Evolutionary conservation across 2,329 filamentous ascomycete genomes (phyloP).

Genomic region (Thielaviopsis ethacetica): DNA sequence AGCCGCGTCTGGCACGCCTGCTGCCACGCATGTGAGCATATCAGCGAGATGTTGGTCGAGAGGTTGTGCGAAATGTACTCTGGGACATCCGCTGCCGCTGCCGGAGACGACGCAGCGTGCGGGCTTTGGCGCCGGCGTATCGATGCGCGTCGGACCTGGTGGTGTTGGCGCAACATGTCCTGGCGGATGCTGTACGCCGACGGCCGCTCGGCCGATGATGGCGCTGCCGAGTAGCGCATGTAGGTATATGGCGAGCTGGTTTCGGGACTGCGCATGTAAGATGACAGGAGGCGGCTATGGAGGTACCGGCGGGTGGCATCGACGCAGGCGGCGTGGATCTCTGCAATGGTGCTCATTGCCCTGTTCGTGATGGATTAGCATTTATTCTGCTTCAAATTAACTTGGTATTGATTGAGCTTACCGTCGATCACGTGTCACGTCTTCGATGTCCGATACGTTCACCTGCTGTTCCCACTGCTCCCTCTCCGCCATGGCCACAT

Average conservation of each 20-base stretch:
- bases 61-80: constrained; percentile 14
- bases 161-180: background rate
- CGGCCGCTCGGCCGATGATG: background rate
- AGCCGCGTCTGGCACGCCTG: constrained; percentile 18
- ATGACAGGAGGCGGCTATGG: constrained; percentile 13
- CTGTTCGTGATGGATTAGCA: background rate
- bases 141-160: background rate
- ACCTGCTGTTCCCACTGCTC: background rate
- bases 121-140: background rate
- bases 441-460: background rate
- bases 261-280: constrained; percentile 13
- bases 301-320: constrained; percentile 15
- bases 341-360: constrained; percentile 1
- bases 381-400: background rate
- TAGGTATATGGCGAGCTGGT: constrained; percentile 2
- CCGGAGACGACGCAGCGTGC: background rate
- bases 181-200: background rate
- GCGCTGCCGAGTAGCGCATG: background rate
- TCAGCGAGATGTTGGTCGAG: constrained; percentile 18
- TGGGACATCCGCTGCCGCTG: background rate
- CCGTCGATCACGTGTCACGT: background rate
- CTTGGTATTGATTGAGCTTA: background rate
- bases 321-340: constrained; percentile 16
- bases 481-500: background rate
- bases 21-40: constrained; percentile 19